Evolutionary conservation across 1,139 yeast genomes (phyloP), one percentile per base, ranked within the genome.

Genomic region (Lodderomyces theae): DNA sequence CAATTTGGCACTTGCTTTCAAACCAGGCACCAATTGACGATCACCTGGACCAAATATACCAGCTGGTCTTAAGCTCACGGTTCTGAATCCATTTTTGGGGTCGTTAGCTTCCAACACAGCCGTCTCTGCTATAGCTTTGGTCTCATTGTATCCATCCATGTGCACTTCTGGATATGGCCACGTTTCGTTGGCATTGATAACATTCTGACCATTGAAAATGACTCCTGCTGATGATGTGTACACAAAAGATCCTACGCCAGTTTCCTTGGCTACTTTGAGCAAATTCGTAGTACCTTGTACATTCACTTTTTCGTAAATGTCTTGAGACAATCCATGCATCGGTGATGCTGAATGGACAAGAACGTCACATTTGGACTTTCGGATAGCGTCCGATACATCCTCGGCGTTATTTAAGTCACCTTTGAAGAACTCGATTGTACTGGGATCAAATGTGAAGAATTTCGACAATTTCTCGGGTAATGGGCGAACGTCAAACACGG

Each of bases 31-130:
- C 56, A 92, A 69, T 61, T 94, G 99, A 47, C 98, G 79, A 62
- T 94, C 98, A 35, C 98, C 98, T 4, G 98, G 98, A 5, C 98
- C 99, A 66, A 94, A 92, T 38, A 94, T 89, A 29, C 98, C 99
- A 0, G 98, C 97, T 2, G 98, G 98, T 50, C 99, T 79, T 42
- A 94, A 66, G 5, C 97, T 90, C 32, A 87, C 84, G 0, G 98
- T 92, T 39, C 72, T 63, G 45, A 86, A 77, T 6, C 74, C 73
- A n/a, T 70, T 67, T 12, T 25, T 36, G 1, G 67, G 61, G 51
- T 70, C 74, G 57, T 86, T 82, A 15, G 95, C 86, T 29, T 74
- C 66, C 57, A 90, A 71, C 2, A 90, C 96, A 61, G 82, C 77
- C 22, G 74, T 76, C 63, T 94, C 99, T 0, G 97, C 99, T 44